Percentiles rank a stretch among this genome's conserved stretches.
These are phyloP conservation scores for Pichia cephalocereana DNA, from an alignment of 805 yeast genomes.

Conservation along the genomic window DNA sequence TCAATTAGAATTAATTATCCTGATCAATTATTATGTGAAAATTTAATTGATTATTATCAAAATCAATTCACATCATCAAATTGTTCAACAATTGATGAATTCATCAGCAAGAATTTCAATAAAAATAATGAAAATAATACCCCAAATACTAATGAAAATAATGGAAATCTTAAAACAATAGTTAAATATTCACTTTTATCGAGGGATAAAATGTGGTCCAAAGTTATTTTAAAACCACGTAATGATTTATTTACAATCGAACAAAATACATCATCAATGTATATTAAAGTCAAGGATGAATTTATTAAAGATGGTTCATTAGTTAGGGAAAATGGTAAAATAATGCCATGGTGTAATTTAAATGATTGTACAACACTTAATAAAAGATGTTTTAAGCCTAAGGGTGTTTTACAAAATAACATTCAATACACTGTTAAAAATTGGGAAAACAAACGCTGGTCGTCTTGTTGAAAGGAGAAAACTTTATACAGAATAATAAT, in stretches of 20 bases:
- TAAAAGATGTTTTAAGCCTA: constrained; percentile 19
- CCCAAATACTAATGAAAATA: not conserved
- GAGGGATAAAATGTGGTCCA: constrained; percentile 44
- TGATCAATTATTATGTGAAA: constrained; percentile 25
- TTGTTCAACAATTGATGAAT: constrained; percentile 15
- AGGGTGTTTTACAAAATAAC: constrained; percentile 18
- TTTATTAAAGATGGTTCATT: constrained; percentile 8
- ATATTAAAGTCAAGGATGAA: constrained; percentile 4
- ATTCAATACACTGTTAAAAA: constrained; percentile 42
- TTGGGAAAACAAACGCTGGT: constrained; percentile 41
- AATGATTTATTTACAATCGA: constrained; percentile 22
- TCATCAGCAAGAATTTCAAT: constrained; percentile 15
- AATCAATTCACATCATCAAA: constrained; percentile 21
- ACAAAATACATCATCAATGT: not conserved
- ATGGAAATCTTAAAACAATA: constrained; percentile 4
- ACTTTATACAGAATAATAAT: too few relatives aligned
- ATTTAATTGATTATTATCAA: constrained; percentile 26
- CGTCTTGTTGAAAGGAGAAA: not conserved
- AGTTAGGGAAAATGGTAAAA: constrained; percentile 20
- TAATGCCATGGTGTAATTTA: constrained; percentile 22
- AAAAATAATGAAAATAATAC: not conserved
- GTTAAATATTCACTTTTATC: constrained; percentile 32
- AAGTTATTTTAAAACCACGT: constrained; percentile 45
- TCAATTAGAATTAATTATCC: constrained; percentile 26
- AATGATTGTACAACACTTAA: constrained; percentile 12